These are phyloP conservation scores for Rhazya stricta DNA, from an alignment of 257 asterid species.

Conservation along the genomic window DNA sequence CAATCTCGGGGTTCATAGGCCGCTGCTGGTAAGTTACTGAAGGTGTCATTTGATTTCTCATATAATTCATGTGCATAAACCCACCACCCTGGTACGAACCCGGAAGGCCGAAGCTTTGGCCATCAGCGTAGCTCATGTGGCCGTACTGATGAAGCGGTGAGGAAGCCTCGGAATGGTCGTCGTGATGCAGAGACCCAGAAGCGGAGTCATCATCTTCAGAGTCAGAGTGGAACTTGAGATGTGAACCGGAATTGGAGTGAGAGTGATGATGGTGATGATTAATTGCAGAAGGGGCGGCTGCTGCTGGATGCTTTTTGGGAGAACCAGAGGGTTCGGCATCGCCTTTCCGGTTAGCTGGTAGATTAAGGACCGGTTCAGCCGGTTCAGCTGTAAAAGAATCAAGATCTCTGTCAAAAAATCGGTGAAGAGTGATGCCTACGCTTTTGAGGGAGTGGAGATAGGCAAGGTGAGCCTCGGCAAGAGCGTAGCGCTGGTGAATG, in stretches of 20 bases:
- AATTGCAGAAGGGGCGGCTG: constrained; percentile 27
- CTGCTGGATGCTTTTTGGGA: constrained; percentile 4
- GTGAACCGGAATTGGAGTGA: constrained; percentile 75
- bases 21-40: constrained; percentile 65
- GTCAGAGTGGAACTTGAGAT: constrained; percentile 65
- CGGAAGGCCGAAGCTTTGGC: constrained; percentile 3
- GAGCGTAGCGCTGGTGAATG: constrained; percentile 65
- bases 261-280: constrained; percentile 34
- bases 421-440: constrained; percentile 60
- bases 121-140: constrained; percentile 12
- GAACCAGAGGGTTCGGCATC: constrained; percentile 35
- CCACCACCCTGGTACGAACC: constrained; percentile 26
- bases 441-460: constrained; percentile 66
- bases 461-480: constrained; percentile 77
- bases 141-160: constrained; percentile 18
- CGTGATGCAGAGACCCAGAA: constrained; percentile 48
- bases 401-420: constrained; percentile 63
- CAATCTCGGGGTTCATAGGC: constrained; percentile 63
- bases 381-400: constrained; percentile 23
- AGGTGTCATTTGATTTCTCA: constrained; percentile 68
- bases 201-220: constrained; percentile 44
- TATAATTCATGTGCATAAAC: constrained; percentile 57
- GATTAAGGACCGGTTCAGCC: constrained; percentile 58
- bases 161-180: constrained; percentile 21
- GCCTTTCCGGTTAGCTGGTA: constrained; percentile 50